Evolutionary conservation across 164 flowering plant genomes (phyloP).

Genomic region (Hamamelis virginiana): DNA sequence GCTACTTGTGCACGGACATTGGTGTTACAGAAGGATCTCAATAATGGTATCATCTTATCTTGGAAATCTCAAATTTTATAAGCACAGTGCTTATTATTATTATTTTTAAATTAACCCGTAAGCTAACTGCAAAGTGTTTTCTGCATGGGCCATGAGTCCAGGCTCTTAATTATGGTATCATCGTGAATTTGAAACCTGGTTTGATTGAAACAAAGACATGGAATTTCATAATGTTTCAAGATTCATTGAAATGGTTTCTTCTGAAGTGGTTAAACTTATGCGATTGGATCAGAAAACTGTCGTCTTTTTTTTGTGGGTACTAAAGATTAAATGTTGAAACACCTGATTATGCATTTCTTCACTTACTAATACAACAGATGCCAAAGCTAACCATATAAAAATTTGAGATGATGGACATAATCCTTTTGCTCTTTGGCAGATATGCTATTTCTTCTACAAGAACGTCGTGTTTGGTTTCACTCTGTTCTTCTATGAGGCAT

Average conservation of each 20-base stretch:
- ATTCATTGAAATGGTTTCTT: no score
- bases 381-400: not conserved
- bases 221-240: no score
- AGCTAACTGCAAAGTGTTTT: no score
- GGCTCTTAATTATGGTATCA: not conserved
- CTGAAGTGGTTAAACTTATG: no score
- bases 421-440: slow-evolving; percentile 31
- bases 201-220: no score
- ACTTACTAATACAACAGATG: not conserved
- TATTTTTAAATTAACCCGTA: no score
- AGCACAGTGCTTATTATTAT: not conserved
- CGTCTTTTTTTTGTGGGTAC: no score
- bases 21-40: slow-evolving; percentile 65
- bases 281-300: no score
- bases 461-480: slow-evolving; percentile 57
- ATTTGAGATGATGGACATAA: not conserved
- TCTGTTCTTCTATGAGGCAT: slow-evolving; percentile 51
- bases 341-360: no score
- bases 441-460: slow-evolving; percentile 65
- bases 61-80: not conserved
- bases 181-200: not conserved
- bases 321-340: no score
- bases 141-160: not conserved
- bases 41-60: slow-evolving; percentile 39
- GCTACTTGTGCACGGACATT: slow-evolving; percentile 70